These are phyloP conservation scores for Colletotrichum lindemuthianum DNA, from an alignment of 2,329 filamentous ascomycete species.

Conservation along the genomic window DNA sequence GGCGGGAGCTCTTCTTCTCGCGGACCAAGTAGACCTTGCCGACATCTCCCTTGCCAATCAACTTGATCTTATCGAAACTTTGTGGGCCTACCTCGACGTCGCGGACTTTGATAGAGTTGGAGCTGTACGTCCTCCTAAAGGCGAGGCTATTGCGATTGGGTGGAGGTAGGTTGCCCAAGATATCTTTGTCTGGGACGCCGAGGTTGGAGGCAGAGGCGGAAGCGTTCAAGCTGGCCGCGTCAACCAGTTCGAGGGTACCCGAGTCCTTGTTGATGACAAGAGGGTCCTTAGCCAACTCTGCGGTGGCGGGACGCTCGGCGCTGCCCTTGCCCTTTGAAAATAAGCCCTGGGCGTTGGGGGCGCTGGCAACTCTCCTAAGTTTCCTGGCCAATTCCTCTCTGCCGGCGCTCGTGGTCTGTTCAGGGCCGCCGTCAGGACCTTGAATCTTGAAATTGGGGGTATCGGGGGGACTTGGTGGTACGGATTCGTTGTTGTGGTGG, in stretches of 20 bases:
- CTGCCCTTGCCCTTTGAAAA: slow-evolving; percentile 72
- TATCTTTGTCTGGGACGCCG: slow-evolving; percentile 57
- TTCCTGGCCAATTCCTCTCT: slow-evolving; percentile 96
- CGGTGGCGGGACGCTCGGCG: slow-evolving; percentile 80
- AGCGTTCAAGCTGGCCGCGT: slow-evolving; percentile 51
- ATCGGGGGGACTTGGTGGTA: slow-evolving; percentile 91
- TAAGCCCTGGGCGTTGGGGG: slow-evolving; percentile 94
- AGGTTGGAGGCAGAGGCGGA: slow-evolving; percentile 40
- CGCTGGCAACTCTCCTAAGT: slow-evolving; percentile 91
- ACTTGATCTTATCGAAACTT: slow-evolving; percentile 99
- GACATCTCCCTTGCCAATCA: slow-evolving; percentile 98
- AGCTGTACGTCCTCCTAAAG: slow-evolving; percentile 96
- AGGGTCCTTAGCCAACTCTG: slow-evolving; percentile 87
- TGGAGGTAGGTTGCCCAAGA: slow-evolving; percentile 70
- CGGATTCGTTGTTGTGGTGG: slow-evolving; percentile 94
- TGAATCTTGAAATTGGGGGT: slow-evolving; percentile 83
- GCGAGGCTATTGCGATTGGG: slow-evolving; percentile 76
- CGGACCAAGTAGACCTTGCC: slow-evolving; percentile 97
- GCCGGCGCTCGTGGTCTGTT: slow-evolving; percentile 77
- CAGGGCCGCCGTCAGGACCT: slow-evolving; percentile 71
- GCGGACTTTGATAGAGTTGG: slow-evolving; percentile 98
- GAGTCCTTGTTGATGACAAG: slow-evolving; percentile 67
- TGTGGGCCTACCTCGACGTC: slow-evolving; percentile 95
- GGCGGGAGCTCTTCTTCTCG: slow-evolving; percentile 94
- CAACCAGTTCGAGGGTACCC: slow-evolving; percentile 57